These are phyloP conservation scores for Mortierella sp. DNA, from an alignment of 371 early-diverging fungal genomes.

Conservation along the genomic window DNA sequence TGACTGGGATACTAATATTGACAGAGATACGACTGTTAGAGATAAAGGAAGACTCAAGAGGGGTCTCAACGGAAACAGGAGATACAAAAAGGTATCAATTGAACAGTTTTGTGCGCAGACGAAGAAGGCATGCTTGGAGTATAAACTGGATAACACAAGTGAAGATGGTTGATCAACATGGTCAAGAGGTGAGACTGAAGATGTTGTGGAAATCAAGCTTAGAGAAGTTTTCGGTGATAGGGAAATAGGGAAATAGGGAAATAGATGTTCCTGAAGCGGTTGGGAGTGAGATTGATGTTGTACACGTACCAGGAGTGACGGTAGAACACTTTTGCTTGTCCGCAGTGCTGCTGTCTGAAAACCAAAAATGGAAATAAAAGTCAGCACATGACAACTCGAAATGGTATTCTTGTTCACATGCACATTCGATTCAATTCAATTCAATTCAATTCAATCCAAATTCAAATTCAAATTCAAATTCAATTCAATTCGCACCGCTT, in stretches of 20 bases:
- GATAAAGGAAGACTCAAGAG: not conserved
- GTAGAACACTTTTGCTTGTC: not conserved
- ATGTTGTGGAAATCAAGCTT: no score
- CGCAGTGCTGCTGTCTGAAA: not conserved
- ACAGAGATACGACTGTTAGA: not conserved
- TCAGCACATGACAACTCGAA: not conserved
- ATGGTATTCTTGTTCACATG: not conserved
- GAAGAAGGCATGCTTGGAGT: not conserved
- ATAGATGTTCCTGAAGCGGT: no score
- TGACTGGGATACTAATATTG: slow-evolving; percentile 1
- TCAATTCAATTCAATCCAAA: not conserved
- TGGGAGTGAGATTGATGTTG: not conserved
- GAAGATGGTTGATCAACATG: no score
- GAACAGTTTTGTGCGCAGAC: not conserved
- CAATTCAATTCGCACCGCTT: slow-evolving; percentile 1
- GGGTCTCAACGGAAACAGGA: not conserved
- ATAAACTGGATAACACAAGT: not conserved
- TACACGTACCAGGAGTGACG: not conserved
- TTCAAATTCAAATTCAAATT: not conserved
- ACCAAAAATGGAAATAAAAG: not conserved
- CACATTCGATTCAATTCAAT: not conserved
- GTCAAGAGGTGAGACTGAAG: no score
- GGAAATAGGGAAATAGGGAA: no score
- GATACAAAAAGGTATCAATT: not conserved
- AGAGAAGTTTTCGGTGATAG: no score